Conservation (phyloP, 352 stramenopile genomes). For the Blastocystis sp. region DNA sequence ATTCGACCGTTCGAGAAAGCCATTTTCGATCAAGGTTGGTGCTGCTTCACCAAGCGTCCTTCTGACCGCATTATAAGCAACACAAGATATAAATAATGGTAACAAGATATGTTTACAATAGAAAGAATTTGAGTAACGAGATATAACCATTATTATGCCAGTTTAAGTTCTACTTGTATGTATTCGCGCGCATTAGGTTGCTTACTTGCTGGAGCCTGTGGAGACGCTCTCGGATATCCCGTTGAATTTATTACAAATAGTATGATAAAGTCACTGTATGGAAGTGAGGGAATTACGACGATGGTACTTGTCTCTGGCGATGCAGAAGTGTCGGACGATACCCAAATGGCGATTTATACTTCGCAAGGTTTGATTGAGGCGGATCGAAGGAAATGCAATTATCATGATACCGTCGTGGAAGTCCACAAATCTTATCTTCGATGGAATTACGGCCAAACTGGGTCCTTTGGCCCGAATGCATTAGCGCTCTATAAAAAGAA, state of each 20-base stretch:
- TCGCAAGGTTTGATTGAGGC: constrained; percentile 17
- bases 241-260: background rate
- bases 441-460: background rate
- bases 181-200: background rate
- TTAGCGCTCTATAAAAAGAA: background rate
- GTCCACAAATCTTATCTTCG: constrained; percentile 32
- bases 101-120: background rate
- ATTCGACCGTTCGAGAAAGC: background rate
- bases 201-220: constrained; percentile 27
- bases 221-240: background rate
- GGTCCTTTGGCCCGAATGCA: background rate
- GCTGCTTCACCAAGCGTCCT: background rate
- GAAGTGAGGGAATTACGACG: background rate
- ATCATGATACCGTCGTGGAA: background rate
- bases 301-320: background rate
- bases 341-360: constrained; percentile 36
- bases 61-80: background rate
- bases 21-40: background rate
- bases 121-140: background rate
- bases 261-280: background rate
- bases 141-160: background rate
- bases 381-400: background rate
- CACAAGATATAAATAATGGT: background rate
- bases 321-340: constrained; percentile 21
- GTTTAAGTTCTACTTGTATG: background rate